These are phyloP conservation scores for Grigorovia transvaalensis DNA, from an alignment of 805 yeast species.

Conservation along the genomic window DNA sequence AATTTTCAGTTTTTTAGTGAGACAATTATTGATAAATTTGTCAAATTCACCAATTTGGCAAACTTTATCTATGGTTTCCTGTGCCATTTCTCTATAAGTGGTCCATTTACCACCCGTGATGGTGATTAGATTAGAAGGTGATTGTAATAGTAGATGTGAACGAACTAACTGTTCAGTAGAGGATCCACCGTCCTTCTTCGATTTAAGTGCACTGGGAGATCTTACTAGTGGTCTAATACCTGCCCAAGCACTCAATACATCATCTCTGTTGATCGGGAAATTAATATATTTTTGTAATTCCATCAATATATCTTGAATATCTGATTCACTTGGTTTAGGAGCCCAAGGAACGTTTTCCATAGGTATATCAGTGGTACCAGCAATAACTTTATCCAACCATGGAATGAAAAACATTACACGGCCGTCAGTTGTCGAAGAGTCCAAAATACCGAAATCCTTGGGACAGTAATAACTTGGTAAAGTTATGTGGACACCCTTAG, in stretches of 20 bases:
- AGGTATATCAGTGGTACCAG: constrained; percentile 95
- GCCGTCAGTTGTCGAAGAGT: constrained; percentile 88
- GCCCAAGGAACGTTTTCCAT: constrained; percentile 55
- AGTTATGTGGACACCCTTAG: constrained; percentile 87
- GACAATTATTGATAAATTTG: constrained; percentile 30
- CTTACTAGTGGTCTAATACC: constrained; percentile 92
- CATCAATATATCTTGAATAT: constrained; percentile 73
- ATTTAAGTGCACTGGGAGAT: constrained; percentile 45
- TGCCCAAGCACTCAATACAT: constrained; percentile 91
- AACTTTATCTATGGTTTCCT: constrained; percentile 77
- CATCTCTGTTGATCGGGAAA: constrained; percentile 80
- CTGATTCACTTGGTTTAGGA: constrained; percentile 82
- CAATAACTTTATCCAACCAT: constrained; percentile 94
- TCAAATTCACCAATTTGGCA: constrained; percentile 37
- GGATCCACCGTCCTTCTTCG: too few species aligned
- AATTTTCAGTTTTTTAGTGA: constrained; percentile 40
- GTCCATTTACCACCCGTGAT: constrained; percentile 98
- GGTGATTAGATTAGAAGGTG: constrained; percentile 71
- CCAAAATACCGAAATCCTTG: constrained; percentile 74
- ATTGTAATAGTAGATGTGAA: constrained; percentile 67
- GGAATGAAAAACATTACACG: constrained; percentile 95
- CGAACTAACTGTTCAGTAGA: constrained; percentile 76
- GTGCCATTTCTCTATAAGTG: constrained; percentile 95
- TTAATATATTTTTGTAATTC: constrained; percentile 86
- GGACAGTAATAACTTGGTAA: constrained; percentile 92